Evolutionary conservation across 768 basidiomycete genomes (phyloP).

Genomic region (Omphalotus guepiniiformis): DNA sequence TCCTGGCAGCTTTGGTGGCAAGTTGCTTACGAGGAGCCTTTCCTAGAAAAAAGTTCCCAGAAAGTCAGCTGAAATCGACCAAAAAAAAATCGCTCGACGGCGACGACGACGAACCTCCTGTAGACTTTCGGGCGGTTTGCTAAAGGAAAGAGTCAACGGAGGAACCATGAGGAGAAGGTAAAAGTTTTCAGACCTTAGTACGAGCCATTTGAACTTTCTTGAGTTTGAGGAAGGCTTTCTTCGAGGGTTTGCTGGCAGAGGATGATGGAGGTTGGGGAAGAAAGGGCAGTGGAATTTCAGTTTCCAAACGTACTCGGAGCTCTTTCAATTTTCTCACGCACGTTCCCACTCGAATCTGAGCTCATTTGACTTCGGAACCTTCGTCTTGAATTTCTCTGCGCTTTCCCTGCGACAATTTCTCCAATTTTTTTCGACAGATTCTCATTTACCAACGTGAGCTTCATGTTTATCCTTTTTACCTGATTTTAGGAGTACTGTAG

Average conservation of each 20-base stretch:
- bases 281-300: constrained; percentile 28
- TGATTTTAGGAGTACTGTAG: background rate
- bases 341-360: constrained; percentile 47
- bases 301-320: constrained; percentile 31
- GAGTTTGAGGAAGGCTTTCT: constrained; percentile 19
- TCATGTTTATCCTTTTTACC: background rate
- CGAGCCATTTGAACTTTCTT: constrained; percentile 62
- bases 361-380: constrained; percentile 48
- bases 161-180: constrained; percentile 8
- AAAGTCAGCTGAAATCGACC: constrained; percentile 3
- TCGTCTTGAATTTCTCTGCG: constrained; percentile 26
- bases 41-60: constrained; percentile 41
- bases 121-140: constrained; percentile 99
- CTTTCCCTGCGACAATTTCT: constrained; percentile 12
- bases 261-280: constrained; percentile 35
- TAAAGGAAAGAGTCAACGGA: constrained; percentile 33
- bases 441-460: background rate
- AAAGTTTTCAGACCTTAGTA: constrained; percentile 60
- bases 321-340: constrained; percentile 44
- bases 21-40: constrained; percentile 93
- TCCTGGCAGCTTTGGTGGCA: constrained; percentile 93
- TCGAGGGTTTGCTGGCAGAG: constrained; percentile 20
- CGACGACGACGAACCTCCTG: constrained; percentile 69
- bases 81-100: constrained; percentile 11
- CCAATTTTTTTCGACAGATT: constrained; percentile 16